phyloP scores from a whole-genome alignment of 1,284 basidiomycete species.

The Blastosporella zonata region DNA sequence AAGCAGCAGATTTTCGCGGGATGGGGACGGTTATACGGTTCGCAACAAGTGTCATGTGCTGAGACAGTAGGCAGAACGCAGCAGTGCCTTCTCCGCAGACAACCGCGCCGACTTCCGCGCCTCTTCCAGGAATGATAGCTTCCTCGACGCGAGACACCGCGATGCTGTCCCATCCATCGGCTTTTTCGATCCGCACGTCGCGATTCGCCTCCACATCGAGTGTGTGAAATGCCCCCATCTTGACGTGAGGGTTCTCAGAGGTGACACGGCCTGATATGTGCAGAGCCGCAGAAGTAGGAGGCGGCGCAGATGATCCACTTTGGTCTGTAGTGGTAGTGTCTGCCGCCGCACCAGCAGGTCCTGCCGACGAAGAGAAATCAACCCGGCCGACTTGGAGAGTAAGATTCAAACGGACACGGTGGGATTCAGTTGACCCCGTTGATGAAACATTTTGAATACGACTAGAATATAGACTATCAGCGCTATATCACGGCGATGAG shows the following conservation, averaged over 20 bases:
- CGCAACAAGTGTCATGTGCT: conserved; percentile 94
- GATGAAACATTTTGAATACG: conserved; percentile 79
- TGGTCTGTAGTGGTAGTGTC: conserved; percentile 44
- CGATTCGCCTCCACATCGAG: conserved; percentile 91
- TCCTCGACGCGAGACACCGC: conserved; percentile 83
- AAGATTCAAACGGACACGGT: conserved; percentile 82
- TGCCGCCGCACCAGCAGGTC: conserved; percentile 43
- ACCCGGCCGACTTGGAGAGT: conserved; percentile 76
- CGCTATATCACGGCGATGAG: background rate
- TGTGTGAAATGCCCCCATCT: conserved; percentile 94
- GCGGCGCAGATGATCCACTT: conserved; percentile 37
- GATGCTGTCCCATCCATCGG: conserved; percentile 88
- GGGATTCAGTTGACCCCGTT: conserved; percentile 93
- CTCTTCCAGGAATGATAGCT: conserved; percentile 85
- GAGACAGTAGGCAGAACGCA: conserved; percentile 90
- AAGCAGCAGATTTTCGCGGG: conserved; percentile 86
- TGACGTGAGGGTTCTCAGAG: conserved; percentile 90
- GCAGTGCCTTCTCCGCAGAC: conserved; percentile 96
- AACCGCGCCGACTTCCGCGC: conserved; percentile 95
- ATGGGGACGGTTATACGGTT: conserved; percentile 90
- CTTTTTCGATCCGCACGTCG: conserved; percentile 90
- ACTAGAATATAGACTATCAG: conserved; percentile 28
- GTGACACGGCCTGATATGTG: conserved; percentile 89
- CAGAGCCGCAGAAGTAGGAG: conserved; percentile 60
- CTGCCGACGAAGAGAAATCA: conserved; percentile 68